Evolutionary conservation across 169 alveolate genomes (phyloP), one percentile per base, ranked within the genome.

Genomic region (Eimeria falciformis): DNA sequence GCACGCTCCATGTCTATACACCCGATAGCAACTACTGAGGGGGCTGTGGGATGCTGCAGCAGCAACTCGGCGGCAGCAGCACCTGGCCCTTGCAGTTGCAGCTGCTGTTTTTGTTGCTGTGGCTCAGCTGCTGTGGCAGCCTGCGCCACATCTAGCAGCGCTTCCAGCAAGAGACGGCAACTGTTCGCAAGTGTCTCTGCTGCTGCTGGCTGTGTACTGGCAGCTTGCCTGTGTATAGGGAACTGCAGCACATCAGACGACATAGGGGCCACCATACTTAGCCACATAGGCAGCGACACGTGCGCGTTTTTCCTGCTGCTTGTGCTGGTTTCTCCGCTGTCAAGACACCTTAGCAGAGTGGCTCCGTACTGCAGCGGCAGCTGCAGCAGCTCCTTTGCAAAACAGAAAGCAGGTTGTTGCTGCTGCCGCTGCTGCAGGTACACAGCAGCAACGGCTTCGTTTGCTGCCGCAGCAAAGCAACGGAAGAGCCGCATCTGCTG

Each of bases 401-500:
- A 71, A 21, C 53, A 27, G 33, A 53, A 6, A 0, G 56, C 83
- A 71, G 58, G 14, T 1, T 14, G 73, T n/a, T 62, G 73, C 37
- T 62, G 73, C 62, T 75, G 66, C 85, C 45, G 66, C 66, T 46
- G 85, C 65, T 75, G 85, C 9, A n/a, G 55, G 55, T 2, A 25
- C 27, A 9, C 62, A 5, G 40, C 33, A 47, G 40, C 50, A 9
- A 71, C 83, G 14, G 83, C 83, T 43, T 71, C 56, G 27, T 71
- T 53, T 12, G 83, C 83, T 43, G 83, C 83, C 9, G 56, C 83
- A 37, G 83, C 83, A 71, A 71, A 71, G 56, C 83, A 71, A 43
- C 83, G 83, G 56, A 71, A 71, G 53, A 71, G 83, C 56, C 50
- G 83, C 56, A 23, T 29, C 56, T 71, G 83, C 83, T 71, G 83